Evolutionary conservation across 306 rosid species (phyloP), one percentile per base, ranked within the genome.

Genomic region (Rubus idaeus): DNA sequence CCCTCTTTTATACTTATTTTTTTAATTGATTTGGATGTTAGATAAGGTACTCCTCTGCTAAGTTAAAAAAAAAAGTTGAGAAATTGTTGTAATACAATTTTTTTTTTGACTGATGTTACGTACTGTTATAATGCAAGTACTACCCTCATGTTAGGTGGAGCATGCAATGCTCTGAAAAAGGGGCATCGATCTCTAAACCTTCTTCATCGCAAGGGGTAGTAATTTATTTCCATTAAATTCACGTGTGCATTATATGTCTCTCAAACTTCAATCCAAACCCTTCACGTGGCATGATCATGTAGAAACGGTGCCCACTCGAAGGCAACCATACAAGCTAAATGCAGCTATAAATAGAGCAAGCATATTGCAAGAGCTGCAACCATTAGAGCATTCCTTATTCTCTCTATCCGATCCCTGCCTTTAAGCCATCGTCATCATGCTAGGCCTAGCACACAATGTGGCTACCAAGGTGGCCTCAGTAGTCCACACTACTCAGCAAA

Each of bases 371-470:
- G 5, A 6, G 35, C 6, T 39, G 16, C 60, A 71, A 50, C 67
- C n/a, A 35, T 9, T 35, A 46, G 16, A 35, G 49, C 41, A 18
- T 2, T 5, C 26, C 41, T 21, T 46, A 23, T 66, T 42, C 51
- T 66, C 35, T 66, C 51, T n/a, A 5, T 45, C 53, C 14, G 35
- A 45, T 13, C 41, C 20, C 56, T 8, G 8, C 10, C 44, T 49
- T 62, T 37, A 14, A 39, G 47, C 70, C 51, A 2, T 20, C 35
- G 4, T 66, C 62, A 39, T 23, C 39, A 55, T 39, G 76, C 76
- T 71, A 10, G 63, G 75, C 13, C 12, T 75, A 4, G 70, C 47
- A 37, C 10, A 49, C 18, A 64, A 75, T 75, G 79, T 49, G 63
- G 51, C 46, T 18, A n/a, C 14, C 50, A 75, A 11, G 71, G 72